Evolutionary conservation across 176 grass and related monocot genomes (phyloP), one percentile per base, ranked within the genome.

Genomic region (Musa troglodytarum): DNA sequence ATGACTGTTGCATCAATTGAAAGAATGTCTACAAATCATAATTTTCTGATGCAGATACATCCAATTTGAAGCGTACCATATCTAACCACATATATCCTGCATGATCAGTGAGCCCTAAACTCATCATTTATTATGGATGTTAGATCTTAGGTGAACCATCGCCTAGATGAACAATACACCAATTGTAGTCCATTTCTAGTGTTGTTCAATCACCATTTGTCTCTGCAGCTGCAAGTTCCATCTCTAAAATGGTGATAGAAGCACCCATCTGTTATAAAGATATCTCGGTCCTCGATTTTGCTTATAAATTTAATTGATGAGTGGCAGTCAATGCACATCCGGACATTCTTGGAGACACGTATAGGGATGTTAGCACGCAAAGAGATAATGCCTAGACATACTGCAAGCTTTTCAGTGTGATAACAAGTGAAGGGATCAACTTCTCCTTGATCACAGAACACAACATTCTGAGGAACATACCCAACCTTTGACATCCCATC

Each of bases 291-390:
- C 26, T 63, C 75, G 64, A 81, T 75, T 49, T 65, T 77, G 15
- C 86, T 86, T 67, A 92, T 84, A 58, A 88, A 88, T 78, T 88
- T 88, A 52, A 82, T 81, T 25, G 83, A 81, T 34, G 75, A 83
- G 76, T 92, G 89, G 34, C 89, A 92, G 71, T 92, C 83, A 56
- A 84, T 74, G 77, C 86, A 88, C 81, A 92, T 86, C n/a, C 83
- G 77, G 50, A 88, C 80, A 76, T 92, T 92, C 71, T 92, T 92
- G n/a, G 68, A 86, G 61, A 92, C 74, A 72, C 83, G 59, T 81
- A 88, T 79, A 0, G 78, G 83, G 11, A 85, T 69, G 70, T 69
- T 34, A 79, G 63, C 22, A 76, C 50, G 22, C 54, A 75, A 68
- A 68, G 83, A 88, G 59, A 88, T 81, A 54, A 92, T 83, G 24